Evolutionary conservation across 2,329 filamentous ascomycete genomes (phyloP), one percentile per base, ranked within the genome.

Genomic region (Pseudogymnoascus sp.): DNA sequence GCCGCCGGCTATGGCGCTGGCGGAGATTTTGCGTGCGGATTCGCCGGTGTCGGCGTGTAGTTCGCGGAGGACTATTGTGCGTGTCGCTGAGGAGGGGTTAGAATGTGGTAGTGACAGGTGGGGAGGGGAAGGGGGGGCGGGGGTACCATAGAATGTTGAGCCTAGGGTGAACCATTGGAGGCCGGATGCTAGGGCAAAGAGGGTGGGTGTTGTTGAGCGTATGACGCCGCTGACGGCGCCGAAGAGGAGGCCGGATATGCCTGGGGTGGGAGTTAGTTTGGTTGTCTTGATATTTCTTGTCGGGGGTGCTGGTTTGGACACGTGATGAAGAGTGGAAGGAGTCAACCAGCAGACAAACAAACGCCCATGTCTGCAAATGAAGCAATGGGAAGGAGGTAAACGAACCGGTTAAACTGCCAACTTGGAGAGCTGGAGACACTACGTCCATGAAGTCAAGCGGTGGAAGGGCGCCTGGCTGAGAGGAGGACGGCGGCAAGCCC

Each of bases 121-220:
- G 10, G 42, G 33, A 37, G 35, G 37, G 2, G 24, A 10, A 42
- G 33, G 5, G 61, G 29, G 29, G 13, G 3, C n/a, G 7, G 5
- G 63, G 84, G 71, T 79, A 86, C 88, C 87, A 81, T 87, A 93
- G 73, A 87, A 97, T 14, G 85, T 89, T 56, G 83, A 85, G 37
- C 91, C 91, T 40, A 96, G 81, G 44, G 84, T 81, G 74, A 91
- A 91, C 84, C 90, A 96, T 76, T 96, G 91, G 42, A 90, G 79
- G 16, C 90, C 89, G 21, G 88, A 86, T 38, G 87, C 82, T 11
- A 88, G 69, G 0, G 90, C 87, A 76, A 91, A 93, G 6, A 93
- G 75, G 2, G 85, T 81, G 3, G 90, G 87, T 13, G 82, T 84
- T 21, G 79, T 81, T 16, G 88, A 87, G 64, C 86, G 82, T 59